Evolutionary conservation across 352 stramenopile genomes (phyloP), one percentile per base, ranked within the genome.

Genomic region (Phytopythium ostracodes): DNA sequence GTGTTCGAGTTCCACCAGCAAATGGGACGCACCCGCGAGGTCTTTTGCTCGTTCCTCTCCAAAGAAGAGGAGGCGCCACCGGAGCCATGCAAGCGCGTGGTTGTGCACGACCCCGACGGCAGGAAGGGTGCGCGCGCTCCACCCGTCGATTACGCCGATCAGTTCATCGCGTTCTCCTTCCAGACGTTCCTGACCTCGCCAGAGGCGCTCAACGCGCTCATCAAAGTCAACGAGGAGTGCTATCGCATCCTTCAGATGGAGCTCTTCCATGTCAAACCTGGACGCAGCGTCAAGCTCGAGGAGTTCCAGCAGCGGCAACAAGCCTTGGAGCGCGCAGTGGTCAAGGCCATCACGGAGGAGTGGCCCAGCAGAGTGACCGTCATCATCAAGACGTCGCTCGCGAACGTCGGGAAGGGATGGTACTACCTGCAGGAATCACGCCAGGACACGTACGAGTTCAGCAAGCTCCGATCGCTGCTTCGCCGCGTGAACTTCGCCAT

Each of bases 401-500:
- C 71, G 0, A 89, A 88, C 53, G 81, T 93, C 4, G 84, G 84
- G 0, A 96, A 96, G 62, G 87, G 87, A 11, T 94, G 85, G 83
- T 95, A 94, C 56, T 91, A 91, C 44, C 57, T 95, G 8, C 85
- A 95, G 33, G 87, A 95, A 43, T 91, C 79, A 0, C 76, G 79
- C 0, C 84, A 92, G 66, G 87, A 95, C 62, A 93, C 85, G 38
- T 95, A 95, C 68, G 85, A 95, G 62, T 94, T 94, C 68, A 94
- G 84, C 58, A 95, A 95, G 49, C 67, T 95, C 2, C 76, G 85
- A 1, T 88, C 83, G 8, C 63, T 95, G 3, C 65, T 95, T 2
- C 76, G 80, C 1, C 76, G 87, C 20, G 71, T 95, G 54, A 93
- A 94, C 54, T 88, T 92, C 14, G 76, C 71, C 0, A 95, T 95